Base-by-base conservation (phyloP, 495 filamentous ascomycete genomes). In the Penicillium parvum region DNA sequence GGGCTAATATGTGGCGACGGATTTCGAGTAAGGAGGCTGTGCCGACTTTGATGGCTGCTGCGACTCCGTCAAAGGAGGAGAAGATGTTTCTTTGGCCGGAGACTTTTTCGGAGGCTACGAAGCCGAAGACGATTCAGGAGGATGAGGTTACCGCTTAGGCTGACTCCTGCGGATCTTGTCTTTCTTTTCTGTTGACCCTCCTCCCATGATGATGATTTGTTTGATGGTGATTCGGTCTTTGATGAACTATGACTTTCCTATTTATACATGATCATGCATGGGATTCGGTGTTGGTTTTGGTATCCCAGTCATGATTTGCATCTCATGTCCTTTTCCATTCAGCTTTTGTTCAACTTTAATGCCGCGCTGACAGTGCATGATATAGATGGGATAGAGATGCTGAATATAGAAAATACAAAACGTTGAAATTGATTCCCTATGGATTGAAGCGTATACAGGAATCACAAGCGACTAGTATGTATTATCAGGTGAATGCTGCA, bases 1-100 rank as follows among this genome's bases (percentile, higher is more conserved):
- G 83, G 7, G 83, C 82, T 7, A 85, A 85, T 57, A 66, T 86
- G 63, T 86, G 84, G 84, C 66, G 84, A 28, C 69, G 82, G 7
- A 73, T 79, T 25, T 76, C 73, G 15, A 82, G 79, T 58, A 73
- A 74, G 68, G 72, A 75, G 43, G 66, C 71, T 18, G 72, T 83
- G 20, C 81, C 81, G 0, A 58, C 71, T 18, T 77, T 74, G 39
- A 66, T 82, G 38, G 71, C 75, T 33, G 71, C 71, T 54, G 65
- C 63, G 14, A 77, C 78, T 3, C 77, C 76, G 9, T 63, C 72
- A 0, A 68, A 64, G 26, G 78, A 81, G 43, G 82, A 85, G 54
- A 82, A 77, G 69, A 78, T 82, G 69, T 76, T 81, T 45, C 61
- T 83, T 29, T 86, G 80, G 81, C 81, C 79, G 0, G 75, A 82